Evolutionary conservation across 1,284 basidiomycete genomes (phyloP), one percentile per base, ranked within the genome.

Genomic region (Stygiomarasmius scandens): DNA sequence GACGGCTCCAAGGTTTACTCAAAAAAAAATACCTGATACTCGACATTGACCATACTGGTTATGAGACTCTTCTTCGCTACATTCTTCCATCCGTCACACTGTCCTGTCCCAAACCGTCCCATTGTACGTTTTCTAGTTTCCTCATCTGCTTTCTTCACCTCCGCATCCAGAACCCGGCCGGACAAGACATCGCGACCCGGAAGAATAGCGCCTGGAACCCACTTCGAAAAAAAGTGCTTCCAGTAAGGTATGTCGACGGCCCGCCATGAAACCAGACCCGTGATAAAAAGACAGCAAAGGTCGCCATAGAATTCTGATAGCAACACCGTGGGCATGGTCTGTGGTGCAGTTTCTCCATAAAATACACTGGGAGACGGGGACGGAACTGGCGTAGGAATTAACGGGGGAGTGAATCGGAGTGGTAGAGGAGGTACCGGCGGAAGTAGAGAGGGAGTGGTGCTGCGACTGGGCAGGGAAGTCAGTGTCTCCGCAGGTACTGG

Each of bases 71-170:
- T 59, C 57, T 69, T 71, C 3, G 66, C 58, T n/a, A 68, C 61
- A 56, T 70, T 70, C 57, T 72, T 74, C 70, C 70, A 74, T 1
- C 72, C 69, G 61, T 74, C 71, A 59, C 66, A 69, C 55, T 70
- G 67, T 2, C 67, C 65, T 3, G 65, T 69, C 2, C 60, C 66
- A 3, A 63, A 41, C 41, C 61, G 56, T 14, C 65, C 66, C 12
- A 56, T 32, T 1, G 64, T 59, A n/a, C 49, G 45, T 20, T 19
- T 19, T 43, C 41, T 48, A 24, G 64, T 56, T 6, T 46, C 8
- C 8, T 53, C 50, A n/a, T 65, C 60, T 6, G 65, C 69, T 34
- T 62, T 57, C 41, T 47, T 38, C 4, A 55, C 63, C 45, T 64
- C 51, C n/a, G 20, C 14, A n/a, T 52, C 38, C 9, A 52, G 34